Conservation (phyloP, 2,329 filamentous ascomycete species). For the Nannizziopsis barbatae region DNA sequence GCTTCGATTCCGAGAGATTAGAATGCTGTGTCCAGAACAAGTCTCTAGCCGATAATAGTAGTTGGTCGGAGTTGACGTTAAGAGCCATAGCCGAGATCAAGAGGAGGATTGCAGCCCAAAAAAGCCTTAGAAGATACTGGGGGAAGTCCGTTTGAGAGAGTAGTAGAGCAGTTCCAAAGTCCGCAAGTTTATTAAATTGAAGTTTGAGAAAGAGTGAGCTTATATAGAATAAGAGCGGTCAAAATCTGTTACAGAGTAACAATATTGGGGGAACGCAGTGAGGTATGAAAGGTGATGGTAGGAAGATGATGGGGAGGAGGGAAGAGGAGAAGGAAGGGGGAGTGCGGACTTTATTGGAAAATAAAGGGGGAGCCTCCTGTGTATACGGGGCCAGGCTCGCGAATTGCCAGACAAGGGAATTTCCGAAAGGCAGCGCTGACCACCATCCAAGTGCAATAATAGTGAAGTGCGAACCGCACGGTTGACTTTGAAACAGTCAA, state of each 20-base stretch:
- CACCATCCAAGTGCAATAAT: not conserved
- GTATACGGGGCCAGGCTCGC: not conserved
- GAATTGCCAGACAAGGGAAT: not conserved
- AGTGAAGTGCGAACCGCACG: not conserved
- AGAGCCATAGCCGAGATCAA: conserved; percentile 22
- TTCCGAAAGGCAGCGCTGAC: conserved; percentile 3
- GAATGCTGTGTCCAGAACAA: conserved; percentile 33
- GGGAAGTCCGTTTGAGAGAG: not conserved
- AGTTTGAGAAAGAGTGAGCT: not conserved
- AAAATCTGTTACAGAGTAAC: not conserved
- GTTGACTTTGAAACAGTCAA: conserved; percentile 1
- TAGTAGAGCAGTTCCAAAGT: not conserved
- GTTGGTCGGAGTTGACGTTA: conserved; percentile 28
- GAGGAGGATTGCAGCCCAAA: conserved; percentile 1
- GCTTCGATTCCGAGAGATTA: conserved; percentile 33
- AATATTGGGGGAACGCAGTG: not conserved
- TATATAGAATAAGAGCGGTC: not conserved
- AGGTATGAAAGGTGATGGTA: not conserved
- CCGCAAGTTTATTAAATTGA: not conserved
- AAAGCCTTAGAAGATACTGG: not conserved
- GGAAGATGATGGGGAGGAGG: not conserved
- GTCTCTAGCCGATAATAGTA: conserved; percentile 33
- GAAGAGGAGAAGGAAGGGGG: conserved; percentile 1
- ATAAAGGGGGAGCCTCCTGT: no score
- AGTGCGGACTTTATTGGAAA: conserved; percentile 9